Evolutionary conservation across 2,329 filamentous ascomycete species (phyloP).

Genomic region (Metarhizium guizhouense): DNA sequence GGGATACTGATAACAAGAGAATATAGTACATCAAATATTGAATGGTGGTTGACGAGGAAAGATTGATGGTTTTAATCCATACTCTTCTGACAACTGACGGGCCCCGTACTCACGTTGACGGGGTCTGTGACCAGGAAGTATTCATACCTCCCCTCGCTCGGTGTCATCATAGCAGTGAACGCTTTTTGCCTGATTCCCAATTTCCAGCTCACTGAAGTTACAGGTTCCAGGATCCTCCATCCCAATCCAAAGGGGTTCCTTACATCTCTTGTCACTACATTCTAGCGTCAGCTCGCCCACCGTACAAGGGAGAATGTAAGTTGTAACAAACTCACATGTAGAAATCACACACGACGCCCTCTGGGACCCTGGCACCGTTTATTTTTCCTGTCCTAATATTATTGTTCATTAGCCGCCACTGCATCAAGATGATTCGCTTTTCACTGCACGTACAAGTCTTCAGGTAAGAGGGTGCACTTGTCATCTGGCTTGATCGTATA

Average conservation of each 20-base stretch:
- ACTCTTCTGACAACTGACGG: too few species aligned
- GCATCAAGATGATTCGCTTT: background rate
- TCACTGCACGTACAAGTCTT: background rate
- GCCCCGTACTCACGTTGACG: background rate
- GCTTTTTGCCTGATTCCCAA: constrained; percentile 1
- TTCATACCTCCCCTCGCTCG: background rate
- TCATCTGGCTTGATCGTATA: constrained; percentile 1
- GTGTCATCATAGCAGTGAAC: constrained; percentile 6
- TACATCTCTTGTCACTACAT: constrained; percentile 2
- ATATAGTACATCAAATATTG: background rate
- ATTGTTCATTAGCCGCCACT: background rate
- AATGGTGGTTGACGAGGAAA: background rate
- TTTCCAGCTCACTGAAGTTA: background rate
- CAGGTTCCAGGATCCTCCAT: constrained; percentile 4
- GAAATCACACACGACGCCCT: constrained; percentile 2
- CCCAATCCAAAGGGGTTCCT: constrained; percentile 4
- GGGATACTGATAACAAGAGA: constrained; percentile 7
- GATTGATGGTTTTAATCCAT: background rate
- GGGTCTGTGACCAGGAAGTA: background rate
- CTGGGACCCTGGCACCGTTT: background rate
- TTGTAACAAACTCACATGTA: background rate
- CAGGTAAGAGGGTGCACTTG: background rate
- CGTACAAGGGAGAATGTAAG: background rate
- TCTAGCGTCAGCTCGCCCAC: background rate
- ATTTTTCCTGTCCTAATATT: background rate